Evolutionary conservation across 73 alveolate species (phyloP), one percentile per base, ranked within the genome.

Genomic region (Stentor roeselii): DNA sequence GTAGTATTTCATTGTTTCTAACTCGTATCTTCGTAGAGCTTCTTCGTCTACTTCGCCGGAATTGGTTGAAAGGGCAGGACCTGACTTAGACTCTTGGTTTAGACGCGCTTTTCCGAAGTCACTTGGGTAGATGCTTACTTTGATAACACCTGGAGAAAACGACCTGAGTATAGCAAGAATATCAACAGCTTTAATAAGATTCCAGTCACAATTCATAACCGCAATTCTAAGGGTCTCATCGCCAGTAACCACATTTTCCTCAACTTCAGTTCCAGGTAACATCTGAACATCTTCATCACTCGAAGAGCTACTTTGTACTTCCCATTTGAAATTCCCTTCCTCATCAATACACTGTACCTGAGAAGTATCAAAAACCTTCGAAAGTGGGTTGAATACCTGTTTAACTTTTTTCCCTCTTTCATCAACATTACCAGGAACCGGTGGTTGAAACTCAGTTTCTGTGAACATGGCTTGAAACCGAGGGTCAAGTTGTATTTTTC

Each of bases 121-220:
- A 76, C 95, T 84, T 0, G 99, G 99, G 85, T 89, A 95, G n/a
- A 95, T 95, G 60, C 87, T 95, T 1, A 95, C 98, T 87, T 93
- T 95, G 78, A 82, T 76, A 11, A 95, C 94, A 78, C 85, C 89
- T 83, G 90, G 88, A 87, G 96, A 93, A 75, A 95, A 92, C 6
- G 98, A 93, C 59, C 94, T 83, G 83, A 95, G 93, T 84, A 95
- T 58, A 36, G 91, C 91, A 74, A 89, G 88, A 59, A 95, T 80
- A 87, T 95, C 99, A 39, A 90, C 93, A 1, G 99, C 96, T 42
- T 84, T 91, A 35, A 93, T 82, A 84, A 89, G 86, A 35, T 90
- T 94, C 98, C 98, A 95, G 84, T 95, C 99, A 78, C 95, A 85
- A 86, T 93, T 95, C 41, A 86, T 90, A 50, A 95, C 92, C 4